phyloP scores from a whole-genome alignment of 78 protist genomes.

The Emiliania huxleyi region DNA sequence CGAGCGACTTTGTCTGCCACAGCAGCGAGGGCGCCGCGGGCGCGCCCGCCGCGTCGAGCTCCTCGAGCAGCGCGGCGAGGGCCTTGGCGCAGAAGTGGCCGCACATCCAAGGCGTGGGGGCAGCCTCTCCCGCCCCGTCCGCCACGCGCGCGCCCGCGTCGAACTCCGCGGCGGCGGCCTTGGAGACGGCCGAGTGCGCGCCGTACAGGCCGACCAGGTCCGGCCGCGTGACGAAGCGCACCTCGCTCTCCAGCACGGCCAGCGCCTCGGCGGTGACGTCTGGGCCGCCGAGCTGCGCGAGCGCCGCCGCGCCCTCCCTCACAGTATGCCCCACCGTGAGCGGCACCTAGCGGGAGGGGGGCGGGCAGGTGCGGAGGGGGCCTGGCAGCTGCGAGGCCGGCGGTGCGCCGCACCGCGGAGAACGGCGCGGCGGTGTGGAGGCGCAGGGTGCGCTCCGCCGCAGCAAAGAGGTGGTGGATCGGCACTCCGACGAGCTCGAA shows the following conservation, averaged over 20 bases:
- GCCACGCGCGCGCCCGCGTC: not conserved
- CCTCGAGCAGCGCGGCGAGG: not conserved
- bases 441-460: not conserved
- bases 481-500: not conserved
- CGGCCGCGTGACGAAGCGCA: not conserved
- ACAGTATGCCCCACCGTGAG: not conserved
- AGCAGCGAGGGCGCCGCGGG: not conserved
- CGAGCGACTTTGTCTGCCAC: constrained; percentile 17
- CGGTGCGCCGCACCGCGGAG: too few relatives aligned
- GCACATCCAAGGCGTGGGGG: not conserved
- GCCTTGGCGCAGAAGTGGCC: constrained; percentile 29
- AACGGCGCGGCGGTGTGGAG: not conserved
- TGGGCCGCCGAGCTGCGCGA: constrained; percentile 1
- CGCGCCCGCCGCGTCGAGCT: not conserved
- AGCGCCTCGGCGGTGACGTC: constrained; percentile 1
- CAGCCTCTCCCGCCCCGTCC: too few relatives aligned
- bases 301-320: not conserved
- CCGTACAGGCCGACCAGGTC: not conserved
- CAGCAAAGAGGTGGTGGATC: constrained; percentile 15
- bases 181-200: not conserved
- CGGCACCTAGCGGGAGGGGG: not conserved
- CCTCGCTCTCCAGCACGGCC: not conserved
- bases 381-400: too few relatives aligned
- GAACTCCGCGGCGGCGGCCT: not conserved
- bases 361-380: too few relatives aligned